These are phyloP conservation scores for Aspergillus ochraceoroseus DNA, from an alignment of 2,329 filamentous ascomycete species.

Conservation along the genomic window DNA sequence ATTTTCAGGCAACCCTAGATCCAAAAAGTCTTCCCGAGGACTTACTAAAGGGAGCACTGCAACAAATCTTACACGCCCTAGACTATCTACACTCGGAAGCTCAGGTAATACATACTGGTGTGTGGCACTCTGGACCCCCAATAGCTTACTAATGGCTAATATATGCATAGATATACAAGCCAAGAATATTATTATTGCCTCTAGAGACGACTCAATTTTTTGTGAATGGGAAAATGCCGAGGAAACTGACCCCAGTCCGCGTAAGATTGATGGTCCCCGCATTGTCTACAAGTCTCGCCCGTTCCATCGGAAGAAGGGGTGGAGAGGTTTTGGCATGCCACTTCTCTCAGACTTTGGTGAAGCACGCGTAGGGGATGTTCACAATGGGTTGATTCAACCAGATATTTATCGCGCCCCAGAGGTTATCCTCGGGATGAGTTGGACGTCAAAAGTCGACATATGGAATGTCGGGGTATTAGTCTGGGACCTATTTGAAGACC, in stretches of 20 bases:
- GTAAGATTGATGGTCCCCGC: constrained; percentile 23
- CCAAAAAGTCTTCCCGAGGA: constrained; percentile 8
- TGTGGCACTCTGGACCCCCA: not conserved
- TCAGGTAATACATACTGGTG: constrained; percentile 22
- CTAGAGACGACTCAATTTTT: constrained; percentile 25
- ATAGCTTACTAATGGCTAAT: constrained; percentile 1
- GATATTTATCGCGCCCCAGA: constrained; percentile 29
- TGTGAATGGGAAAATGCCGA: constrained; percentile 23
- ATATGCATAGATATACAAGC: constrained; percentile 24
- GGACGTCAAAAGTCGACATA: constrained; percentile 28
- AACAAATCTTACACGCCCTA: constrained; percentile 18
- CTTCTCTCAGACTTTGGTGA: constrained; percentile 29
- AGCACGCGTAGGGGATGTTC: constrained; percentile 17
- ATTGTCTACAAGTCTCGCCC: constrained; percentile 22
- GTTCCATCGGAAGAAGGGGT: constrained; percentile 12
- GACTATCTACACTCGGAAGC: constrained; percentile 23
- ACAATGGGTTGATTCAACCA: constrained; percentile 22
- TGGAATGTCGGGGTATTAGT: constrained; percentile 26
- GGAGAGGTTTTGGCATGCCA: constrained; percentile 16
- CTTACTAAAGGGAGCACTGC: constrained; percentile 8
- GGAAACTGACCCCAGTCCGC: constrained; percentile 18
- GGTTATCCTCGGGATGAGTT: constrained; percentile 26
- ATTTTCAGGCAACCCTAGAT: constrained; percentile 12
- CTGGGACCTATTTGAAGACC: constrained; percentile 20
- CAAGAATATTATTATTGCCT: constrained; percentile 26